Conservation (phyloP, 371 early-diverging fungal species). For the Sanchytrium tribonematis region DNA sequence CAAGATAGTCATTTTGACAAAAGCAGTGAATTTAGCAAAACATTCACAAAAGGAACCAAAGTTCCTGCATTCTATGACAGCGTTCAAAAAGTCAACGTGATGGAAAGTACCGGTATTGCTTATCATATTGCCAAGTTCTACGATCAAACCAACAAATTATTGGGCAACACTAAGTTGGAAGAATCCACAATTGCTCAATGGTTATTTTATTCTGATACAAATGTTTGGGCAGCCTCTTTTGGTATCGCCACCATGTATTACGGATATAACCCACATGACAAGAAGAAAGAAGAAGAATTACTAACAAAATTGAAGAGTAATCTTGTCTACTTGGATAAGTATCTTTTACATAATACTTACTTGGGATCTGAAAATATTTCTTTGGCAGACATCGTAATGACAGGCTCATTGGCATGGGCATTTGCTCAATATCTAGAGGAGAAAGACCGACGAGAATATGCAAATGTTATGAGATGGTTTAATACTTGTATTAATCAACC, state of each 20-base stretch:
- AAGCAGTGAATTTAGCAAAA: not conserved
- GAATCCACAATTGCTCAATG: not conserved
- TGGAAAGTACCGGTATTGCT: not conserved
- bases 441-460: constrained; percentile 31
- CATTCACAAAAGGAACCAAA: not conserved
- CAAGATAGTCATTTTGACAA: not conserved
- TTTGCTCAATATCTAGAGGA: not conserved
- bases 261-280: not conserved
- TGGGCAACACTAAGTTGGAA: not conserved
- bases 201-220: not conserved
- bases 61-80: not conserved
- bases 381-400: not conserved
- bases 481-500: constrained; percentile 45
- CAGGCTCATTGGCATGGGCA: not conserved
- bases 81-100: not conserved
- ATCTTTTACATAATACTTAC: not conserved
- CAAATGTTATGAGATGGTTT: constrained; percentile 65
- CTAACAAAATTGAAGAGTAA: not conserved
- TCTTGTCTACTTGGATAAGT: not conserved
- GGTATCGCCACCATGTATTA: not conserved
- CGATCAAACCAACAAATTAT: not conserved
- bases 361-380: not conserved
- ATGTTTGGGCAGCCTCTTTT: not conserved
- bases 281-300: not conserved
- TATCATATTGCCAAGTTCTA: not conserved